Base-by-base conservation (phyloP, 169 alveolate species). In the Babesia sp. region DNA sequence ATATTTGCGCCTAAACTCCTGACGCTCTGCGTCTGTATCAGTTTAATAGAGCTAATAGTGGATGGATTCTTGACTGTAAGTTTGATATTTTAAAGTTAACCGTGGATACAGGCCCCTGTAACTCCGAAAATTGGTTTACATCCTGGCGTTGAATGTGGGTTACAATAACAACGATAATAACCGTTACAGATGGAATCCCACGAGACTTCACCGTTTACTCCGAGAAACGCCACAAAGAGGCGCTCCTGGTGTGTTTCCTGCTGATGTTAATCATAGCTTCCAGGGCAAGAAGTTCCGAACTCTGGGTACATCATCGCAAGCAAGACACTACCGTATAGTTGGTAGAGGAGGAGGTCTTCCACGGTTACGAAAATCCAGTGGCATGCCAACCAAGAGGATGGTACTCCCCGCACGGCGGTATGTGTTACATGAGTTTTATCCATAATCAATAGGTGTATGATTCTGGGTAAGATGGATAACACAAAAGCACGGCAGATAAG, bases 381-480 rank as follows among this genome's bases (percentile, higher is more conserved):
- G 89, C 54, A 37, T 84, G 33, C 95, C 95, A 18, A 60, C 84
- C 33, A 86, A 85, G 63, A 87, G 89, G 22, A 86, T 91, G 22
- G 78, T 44, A 29, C 78, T 87, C 31, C 95, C 95, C 0, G 82
- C 72, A 36, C 33, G 94, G 48, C 85, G 94, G 95, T 91, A 41
- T 51, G 78, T 11, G 45, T 8, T 29, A 39, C 1, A 24, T 20
- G 2, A 11, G 33, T 12, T 11, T 41, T 28, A 28, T 36, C 45
- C 11, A 18, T 20, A 18, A 31, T 22, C 9, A 20, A 22, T 71
- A 92, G 96, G 86, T 92, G 96, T 61, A 74, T 84, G 90, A 64
- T 92, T 42, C 73, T 92, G 34, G 95, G 95, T n/a, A 92, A 92
- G 58, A 92, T 92, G 96, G 96, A 90, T 72, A 92, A 92, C 71